These are phyloP conservation scores for Beta lomatogona DNA, from an alignment of 179 eudicot species.

Conservation along the genomic window DNA sequence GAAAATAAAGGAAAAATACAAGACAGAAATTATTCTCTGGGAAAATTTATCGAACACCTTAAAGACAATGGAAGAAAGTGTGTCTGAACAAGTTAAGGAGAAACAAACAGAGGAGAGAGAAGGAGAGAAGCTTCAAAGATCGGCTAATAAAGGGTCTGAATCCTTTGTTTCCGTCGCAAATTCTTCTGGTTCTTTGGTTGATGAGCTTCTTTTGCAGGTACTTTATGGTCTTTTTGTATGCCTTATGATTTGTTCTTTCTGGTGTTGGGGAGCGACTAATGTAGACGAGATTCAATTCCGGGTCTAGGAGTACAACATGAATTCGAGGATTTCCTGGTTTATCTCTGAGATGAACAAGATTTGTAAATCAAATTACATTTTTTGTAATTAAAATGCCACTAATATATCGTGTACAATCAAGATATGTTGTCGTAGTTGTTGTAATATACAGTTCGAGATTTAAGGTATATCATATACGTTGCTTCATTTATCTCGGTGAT, in stretches of 20 bases:
- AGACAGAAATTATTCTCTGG: constrained; percentile 59
- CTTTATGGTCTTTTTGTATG: neutral
- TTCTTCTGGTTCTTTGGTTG: constrained; percentile 24
- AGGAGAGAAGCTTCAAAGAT: constrained; percentile 9
- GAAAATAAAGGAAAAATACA: constrained; percentile 53
- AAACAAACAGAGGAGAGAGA: constrained; percentile 1
- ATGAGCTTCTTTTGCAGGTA: constrained; percentile 53
- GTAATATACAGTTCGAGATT: too few relatives aligned
- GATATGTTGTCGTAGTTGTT: too few relatives aligned
- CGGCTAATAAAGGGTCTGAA: neutral
- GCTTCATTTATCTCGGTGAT: too few relatives aligned
- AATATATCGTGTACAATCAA: too few relatives aligned
- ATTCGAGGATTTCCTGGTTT: too few relatives aligned
- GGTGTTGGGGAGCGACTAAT: neutral
- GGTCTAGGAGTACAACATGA: too few relatives aligned
- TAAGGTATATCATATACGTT: too few relatives aligned
- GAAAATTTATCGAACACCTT: constrained; percentile 64
- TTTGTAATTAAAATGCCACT: too few relatives aligned
- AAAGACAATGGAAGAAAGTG: constrained; percentile 36
- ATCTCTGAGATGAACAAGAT: too few relatives aligned
- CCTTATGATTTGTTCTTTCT: neutral
- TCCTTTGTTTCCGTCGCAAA: neutral
- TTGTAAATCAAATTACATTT: too few relatives aligned
- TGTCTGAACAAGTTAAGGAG: constrained; percentile 15
- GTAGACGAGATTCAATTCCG: neutral